Evolutionary conservation across 1,284 basidiomycete genomes (phyloP).

Genomic region (Flammula alnicola): DNA sequence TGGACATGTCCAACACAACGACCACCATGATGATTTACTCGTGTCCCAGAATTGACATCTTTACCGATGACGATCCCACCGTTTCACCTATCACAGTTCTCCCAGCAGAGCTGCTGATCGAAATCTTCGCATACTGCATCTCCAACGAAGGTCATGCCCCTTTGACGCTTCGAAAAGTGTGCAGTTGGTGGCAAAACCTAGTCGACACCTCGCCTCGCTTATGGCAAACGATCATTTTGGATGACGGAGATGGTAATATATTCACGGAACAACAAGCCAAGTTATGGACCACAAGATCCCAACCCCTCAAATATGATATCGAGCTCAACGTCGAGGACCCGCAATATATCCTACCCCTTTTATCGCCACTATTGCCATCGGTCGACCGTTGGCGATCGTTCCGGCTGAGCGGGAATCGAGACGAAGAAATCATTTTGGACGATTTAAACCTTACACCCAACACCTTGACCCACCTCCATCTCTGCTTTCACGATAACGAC

Average conservation of each 20-base stretch:
- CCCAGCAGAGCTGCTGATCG: conserved; percentile 66
- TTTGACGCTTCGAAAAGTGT: conserved; percentile 55
- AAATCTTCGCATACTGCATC: conserved; percentile 58
- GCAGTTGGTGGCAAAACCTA: conserved; percentile 56
- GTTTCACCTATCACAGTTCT: conserved; percentile 35
- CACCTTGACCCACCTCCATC: conserved; percentile 29
- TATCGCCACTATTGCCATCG: conserved; percentile 61
- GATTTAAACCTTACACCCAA: conserved; percentile 23
- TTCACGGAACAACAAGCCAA: conserved; percentile 50
- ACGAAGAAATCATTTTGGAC: conserved; percentile 30
- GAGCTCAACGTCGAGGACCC: conserved; percentile 51
- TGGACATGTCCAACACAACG: no score
- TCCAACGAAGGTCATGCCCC: conserved; percentile 48
- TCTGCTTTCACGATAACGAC: conserved; percentile 39
- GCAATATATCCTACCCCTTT: conserved; percentile 60
- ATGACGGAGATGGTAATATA: conserved; percentile 42
- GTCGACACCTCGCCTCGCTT: conserved; percentile 53
- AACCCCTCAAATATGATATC: conserved; percentile 57
- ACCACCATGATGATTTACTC: no score
- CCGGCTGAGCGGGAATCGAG: conserved; percentile 41
- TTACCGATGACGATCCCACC: conserved; percentile 2
- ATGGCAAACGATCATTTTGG: conserved; percentile 62
- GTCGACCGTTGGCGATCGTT: conserved; percentile 60
- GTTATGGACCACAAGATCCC: conserved; percentile 57
- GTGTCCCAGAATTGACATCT: conserved; percentile 1